Evolutionary conservation across 1,139 yeast genomes (phyloP).

Genomic region (Pichia sp.): DNA sequence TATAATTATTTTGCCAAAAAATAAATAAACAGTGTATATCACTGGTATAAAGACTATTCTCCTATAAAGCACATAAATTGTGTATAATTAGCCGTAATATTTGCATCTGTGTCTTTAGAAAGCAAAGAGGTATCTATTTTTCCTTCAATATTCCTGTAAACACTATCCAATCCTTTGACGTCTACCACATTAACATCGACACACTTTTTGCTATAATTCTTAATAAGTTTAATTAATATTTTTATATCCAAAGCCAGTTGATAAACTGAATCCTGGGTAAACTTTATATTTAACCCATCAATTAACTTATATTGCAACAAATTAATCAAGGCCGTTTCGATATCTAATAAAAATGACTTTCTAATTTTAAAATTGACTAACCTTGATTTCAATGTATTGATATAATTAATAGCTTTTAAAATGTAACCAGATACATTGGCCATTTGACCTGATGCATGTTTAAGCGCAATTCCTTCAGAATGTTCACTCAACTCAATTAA

Average conservation of each 20-base stretch:
- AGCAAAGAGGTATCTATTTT: conserved; percentile 17
- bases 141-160: conserved; percentile 16
- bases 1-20: background rate
- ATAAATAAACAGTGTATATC: background rate
- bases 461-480: conserved; percentile 1
- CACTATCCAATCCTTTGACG: conserved; percentile 14
- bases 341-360: conserved; percentile 17
- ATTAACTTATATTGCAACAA: conserved; percentile 19
- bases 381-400: conserved; percentile 39
- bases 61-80: conserved; percentile 24
- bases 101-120: conserved; percentile 17
- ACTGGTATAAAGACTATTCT: background rate
- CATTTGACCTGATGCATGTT: conserved; percentile 13
- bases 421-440: conserved; percentile 38
- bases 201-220: conserved; percentile 17
- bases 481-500: conserved; percentile 44
- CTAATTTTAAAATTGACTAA: conserved; percentile 18
- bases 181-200: conserved; percentile 16
- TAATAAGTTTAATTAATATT: conserved; percentile 20
- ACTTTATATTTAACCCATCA: conserved; percentile 13
- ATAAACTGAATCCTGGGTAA: conserved; percentile 21
- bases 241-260: conserved; percentile 26
- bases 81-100: conserved; percentile 20
- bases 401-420: conserved; percentile 43
- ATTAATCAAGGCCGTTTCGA: conserved; percentile 22